A percentile compares a stretch with the other conserved stretches of the same genome.
phyloP scores from a whole-genome alignment of 768 basidiomycete species.

The Tephrocybe sp. region DNA sequence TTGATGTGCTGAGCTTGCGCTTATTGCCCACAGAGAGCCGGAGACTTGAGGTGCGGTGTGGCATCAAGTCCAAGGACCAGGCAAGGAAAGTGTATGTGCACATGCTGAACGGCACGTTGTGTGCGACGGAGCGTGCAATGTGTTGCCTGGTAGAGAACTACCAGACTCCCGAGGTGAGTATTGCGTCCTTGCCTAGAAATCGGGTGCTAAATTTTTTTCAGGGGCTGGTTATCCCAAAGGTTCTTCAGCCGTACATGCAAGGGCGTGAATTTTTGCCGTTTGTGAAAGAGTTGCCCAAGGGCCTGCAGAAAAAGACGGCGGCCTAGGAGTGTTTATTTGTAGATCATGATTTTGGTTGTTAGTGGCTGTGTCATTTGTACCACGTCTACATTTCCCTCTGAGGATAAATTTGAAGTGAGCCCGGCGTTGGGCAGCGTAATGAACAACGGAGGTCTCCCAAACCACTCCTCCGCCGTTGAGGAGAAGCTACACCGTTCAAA shows the following conservation, averaged over 20 bases:
- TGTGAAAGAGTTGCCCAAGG: slow-evolving; percentile 80
- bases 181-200: slow-evolving; percentile 2
- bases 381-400: slow-evolving; percentile 15
- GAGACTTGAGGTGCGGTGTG: slow-evolving; percentile 90
- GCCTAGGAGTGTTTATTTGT: slow-evolving; percentile 22
- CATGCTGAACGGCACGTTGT: slow-evolving; percentile 98
- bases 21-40: slow-evolving; percentile 72
- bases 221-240: slow-evolving; percentile 91
- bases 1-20: background rate
- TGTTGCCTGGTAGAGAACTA: slow-evolving; percentile 99
- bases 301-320: slow-evolving; percentile 68
- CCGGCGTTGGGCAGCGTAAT: slow-evolving; percentile 22
- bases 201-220: slow-evolving; percentile 31
- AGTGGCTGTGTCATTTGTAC: slow-evolving; percentile 19
- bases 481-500: slow-evolving; percentile 40
- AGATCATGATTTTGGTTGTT: background rate
- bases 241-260: slow-evolving; percentile 92
- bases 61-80: slow-evolving; percentile 89
- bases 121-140: slow-evolving; percentile 93
- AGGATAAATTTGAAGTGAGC: slow-evolving; percentile 3
- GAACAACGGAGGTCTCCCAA: slow-evolving; percentile 38
- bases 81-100: slow-evolving; percentile 93
- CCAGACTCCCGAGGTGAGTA: slow-evolving; percentile 87
- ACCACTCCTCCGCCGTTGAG: slow-evolving; percentile 41
- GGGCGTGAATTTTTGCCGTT: slow-evolving; percentile 89